These are phyloP conservation scores for Emergomyces orientalis DNA, from an alignment of 2,329 filamentous ascomycete species.

Conservation along the genomic window DNA sequence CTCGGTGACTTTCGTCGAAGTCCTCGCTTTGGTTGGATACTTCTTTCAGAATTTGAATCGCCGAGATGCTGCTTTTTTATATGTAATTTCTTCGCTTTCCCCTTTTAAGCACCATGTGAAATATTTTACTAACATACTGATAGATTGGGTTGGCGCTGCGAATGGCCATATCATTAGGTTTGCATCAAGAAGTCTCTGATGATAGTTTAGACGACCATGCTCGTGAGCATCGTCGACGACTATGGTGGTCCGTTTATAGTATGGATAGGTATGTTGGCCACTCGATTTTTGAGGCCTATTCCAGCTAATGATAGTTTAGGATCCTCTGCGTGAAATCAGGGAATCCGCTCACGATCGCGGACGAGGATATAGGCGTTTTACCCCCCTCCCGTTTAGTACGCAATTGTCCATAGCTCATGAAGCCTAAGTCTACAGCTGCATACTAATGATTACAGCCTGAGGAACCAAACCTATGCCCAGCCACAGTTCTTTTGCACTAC, in stretches of 20 bases:
- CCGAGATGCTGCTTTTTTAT: constrained; percentile 47
- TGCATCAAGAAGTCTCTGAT: constrained; percentile 46
- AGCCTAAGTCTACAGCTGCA: constrained; percentile 13
- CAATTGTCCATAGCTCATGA: constrained; percentile 3
- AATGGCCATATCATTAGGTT: constrained; percentile 49
- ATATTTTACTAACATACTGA: constrained; percentile 9
- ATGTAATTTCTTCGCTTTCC: constrained; percentile 24
- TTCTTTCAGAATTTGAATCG: constrained; percentile 51
- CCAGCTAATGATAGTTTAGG: constrained; percentile 16
- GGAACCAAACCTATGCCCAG: constrained; percentile 38
- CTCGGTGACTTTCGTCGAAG: constrained; percentile 47
- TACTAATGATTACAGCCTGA: constrained; percentile 18
- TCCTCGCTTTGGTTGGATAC: constrained; percentile 46
- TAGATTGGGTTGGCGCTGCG: constrained; percentile 45
- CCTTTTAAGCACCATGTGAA: not conserved
- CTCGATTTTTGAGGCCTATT: not conserved
- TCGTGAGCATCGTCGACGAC: constrained; percentile 43
- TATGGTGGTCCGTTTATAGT: constrained; percentile 51
- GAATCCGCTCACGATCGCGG: constrained; percentile 47
- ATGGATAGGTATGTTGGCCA: constrained; percentile 35
- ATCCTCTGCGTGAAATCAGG: constrained; percentile 47
- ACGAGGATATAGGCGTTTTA: constrained; percentile 44
- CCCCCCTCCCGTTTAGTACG: constrained; percentile 27
- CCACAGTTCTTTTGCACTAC: constrained; percentile 44
- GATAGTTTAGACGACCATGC: constrained; percentile 32